A percentile compares a stretch with the other conserved stretches of the same genome.
phyloP scores from a whole-genome alignment of 306 rosid species.

The Quercus rubra region DNA sequence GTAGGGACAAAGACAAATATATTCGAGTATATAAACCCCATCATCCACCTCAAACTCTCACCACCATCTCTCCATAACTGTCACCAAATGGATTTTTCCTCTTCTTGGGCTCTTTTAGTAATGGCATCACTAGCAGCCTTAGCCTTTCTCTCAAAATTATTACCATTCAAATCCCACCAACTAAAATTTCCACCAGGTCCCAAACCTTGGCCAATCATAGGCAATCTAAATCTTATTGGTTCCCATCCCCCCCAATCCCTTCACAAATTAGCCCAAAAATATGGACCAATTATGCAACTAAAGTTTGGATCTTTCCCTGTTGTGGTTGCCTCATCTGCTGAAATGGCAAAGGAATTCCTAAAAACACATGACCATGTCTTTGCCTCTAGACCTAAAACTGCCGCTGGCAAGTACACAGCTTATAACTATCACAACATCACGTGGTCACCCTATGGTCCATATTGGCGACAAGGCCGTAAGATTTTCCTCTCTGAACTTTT shows the following conservation, averaged over 20 bases:
- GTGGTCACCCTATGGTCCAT: constrained; percentile 32
- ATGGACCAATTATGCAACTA: constrained; percentile 47
- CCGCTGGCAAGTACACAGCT: constrained; percentile 33
- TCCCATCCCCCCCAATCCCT: too few relatives aligned
- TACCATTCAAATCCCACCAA: background rate
- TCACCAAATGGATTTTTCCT: background rate
- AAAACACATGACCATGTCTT: constrained; percentile 33
- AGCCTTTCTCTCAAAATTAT: constrained; percentile 1
- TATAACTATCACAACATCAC: constrained; percentile 36
- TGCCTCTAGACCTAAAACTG: constrained; percentile 37
- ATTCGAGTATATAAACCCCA: background rate
- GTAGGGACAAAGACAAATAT: too few relatives aligned
- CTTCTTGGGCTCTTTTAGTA: background rate
- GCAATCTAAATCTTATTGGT: background rate
- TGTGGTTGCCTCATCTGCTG: constrained; percentile 34
- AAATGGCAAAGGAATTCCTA: constrained; percentile 27
- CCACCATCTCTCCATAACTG: background rate
- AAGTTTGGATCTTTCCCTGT: constrained; percentile 36
- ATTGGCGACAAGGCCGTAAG: background rate
- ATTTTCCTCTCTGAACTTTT: too few relatives aligned
- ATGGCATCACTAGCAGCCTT: background rate
- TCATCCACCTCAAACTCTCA: background rate
- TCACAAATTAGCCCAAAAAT: background rate
- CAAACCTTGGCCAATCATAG: constrained; percentile 45
- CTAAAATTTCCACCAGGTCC: constrained; percentile 38